phyloP scores from a whole-genome alignment of 2,329 filamentous ascomycete genomes.

The Rutstroemia sp. region DNA sequence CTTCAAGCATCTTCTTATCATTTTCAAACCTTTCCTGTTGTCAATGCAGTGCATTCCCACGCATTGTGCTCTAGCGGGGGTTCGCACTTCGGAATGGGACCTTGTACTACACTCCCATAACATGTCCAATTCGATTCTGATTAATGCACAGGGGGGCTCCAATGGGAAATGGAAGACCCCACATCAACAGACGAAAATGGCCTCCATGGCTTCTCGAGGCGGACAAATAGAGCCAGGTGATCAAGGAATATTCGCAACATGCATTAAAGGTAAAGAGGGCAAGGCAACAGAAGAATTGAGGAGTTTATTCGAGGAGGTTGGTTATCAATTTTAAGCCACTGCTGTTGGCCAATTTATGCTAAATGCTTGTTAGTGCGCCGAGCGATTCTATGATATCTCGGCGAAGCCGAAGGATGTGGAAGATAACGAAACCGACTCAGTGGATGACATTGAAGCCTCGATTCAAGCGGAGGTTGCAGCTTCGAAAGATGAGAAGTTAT shows the following conservation, averaged over 20 bases:
- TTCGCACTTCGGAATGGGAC: no score
- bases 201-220: constrained; percentile 33
- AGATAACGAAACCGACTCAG: constrained; percentile 36
- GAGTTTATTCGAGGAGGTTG: constrained; percentile 58
- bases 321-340: constrained; percentile 14
- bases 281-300: constrained; percentile 63
- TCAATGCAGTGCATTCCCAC: no score
- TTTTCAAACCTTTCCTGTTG: no score
- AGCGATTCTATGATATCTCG: constrained; percentile 46
- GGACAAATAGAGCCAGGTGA: constrained; percentile 59
- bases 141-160: constrained; percentile 35
- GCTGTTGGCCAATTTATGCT: background rate
- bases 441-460: constrained; percentile 63
- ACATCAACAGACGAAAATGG: constrained; percentile 45
- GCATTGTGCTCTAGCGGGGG: no score
- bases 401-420: constrained; percentile 24
- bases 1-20: no score
- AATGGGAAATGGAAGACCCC: constrained; percentile 55
- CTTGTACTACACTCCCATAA: no score
- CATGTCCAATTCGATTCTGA: background rate
- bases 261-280: constrained; percentile 62
- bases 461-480: constrained; percentile 65
- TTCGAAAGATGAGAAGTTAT: constrained; percentile 35
- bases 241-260: constrained; percentile 71
- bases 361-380: constrained; percentile 48